A percentile compares a stretch with the other conserved stretches of the same genome.
Conservation (phyloP, 2,329 filamentous ascomycete genomes). For the Colletotrichum sojae region DNA sequence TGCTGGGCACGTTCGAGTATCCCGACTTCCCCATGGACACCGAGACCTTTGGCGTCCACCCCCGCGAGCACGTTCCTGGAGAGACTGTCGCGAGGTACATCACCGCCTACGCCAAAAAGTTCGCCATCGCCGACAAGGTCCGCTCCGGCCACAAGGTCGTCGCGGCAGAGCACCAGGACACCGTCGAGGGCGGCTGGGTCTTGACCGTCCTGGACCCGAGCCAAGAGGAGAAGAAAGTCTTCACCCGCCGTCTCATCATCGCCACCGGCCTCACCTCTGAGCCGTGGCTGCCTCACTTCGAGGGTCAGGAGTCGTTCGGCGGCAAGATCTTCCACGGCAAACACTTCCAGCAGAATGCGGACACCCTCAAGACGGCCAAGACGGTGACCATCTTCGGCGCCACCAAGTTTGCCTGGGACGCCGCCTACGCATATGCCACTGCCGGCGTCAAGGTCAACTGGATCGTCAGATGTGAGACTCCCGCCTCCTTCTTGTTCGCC, state of each 20-base stretch:
- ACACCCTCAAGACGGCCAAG: constrained; percentile 58
- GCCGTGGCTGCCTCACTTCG: constrained; percentile 61
- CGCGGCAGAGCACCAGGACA: constrained; percentile 57
- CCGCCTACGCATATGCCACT: constrained; percentile 72
- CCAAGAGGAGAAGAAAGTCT: constrained; percentile 46
- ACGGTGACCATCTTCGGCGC: constrained; percentile 72
- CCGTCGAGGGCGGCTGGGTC: constrained; percentile 56
- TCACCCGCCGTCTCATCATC: constrained; percentile 64
- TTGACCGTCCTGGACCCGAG: constrained; percentile 47
- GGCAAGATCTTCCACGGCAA: constrained; percentile 65
- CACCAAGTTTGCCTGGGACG: constrained; percentile 76
- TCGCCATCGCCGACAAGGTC: constrained; percentile 57
- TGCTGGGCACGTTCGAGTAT: constrained; percentile 80
- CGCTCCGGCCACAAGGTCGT: constrained; percentile 57
- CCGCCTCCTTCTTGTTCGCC: fast-evolving
- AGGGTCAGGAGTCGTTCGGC: constrained; percentile 61
- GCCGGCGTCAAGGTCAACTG: constrained; percentile 70
- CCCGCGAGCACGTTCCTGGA: constrained; percentile 63
- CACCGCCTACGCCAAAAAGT: constrained; percentile 58
- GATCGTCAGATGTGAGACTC: constrained; percentile 66
- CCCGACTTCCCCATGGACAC: constrained; percentile 79
- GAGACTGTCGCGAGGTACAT: constrained; percentile 63
- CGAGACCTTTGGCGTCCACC: constrained; percentile 63
- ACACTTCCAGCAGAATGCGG: constrained; percentile 58
- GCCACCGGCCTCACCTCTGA: constrained; percentile 70